Conservation (phyloP, 371 early-diverging fungal species). For the Mycotypha africana region DNA sequence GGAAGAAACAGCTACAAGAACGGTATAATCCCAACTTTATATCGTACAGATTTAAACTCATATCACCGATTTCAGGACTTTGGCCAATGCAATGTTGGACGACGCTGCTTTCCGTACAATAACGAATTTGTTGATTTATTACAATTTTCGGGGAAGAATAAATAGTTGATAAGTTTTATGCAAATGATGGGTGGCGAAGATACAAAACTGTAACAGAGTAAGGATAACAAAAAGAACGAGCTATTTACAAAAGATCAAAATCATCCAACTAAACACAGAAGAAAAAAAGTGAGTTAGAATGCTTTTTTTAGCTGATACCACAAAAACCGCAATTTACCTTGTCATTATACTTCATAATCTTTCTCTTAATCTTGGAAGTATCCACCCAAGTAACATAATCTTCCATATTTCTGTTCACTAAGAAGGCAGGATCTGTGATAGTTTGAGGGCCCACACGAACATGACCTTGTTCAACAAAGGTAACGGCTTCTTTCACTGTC, state of each 20-base stretch:
- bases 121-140: too few relatives aligned
- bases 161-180: too few relatives aligned
- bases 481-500: conserved; percentile 91
- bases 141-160: too few relatives aligned
- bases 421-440: conserved; percentile 88
- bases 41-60: too few relatives aligned
- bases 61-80: too few relatives aligned
- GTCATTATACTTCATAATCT: conserved; percentile 97
- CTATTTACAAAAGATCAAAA: conserved; percentile 61
- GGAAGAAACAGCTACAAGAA: too few relatives aligned
- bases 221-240: too few relatives aligned
- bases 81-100: too few relatives aligned
- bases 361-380: conserved; percentile 95
- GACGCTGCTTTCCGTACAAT: too few relatives aligned
- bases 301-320: not conserved
- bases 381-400: conserved; percentile 99
- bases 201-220: too few relatives aligned
- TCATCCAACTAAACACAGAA: conserved; percentile 69
- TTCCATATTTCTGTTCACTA: conserved; percentile 90
- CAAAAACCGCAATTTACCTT: conserved; percentile 52
- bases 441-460: conserved; percentile 93
- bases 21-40: too few relatives aligned
- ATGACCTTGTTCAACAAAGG: conserved; percentile 97
- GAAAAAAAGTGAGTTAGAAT: conserved; percentile 2
- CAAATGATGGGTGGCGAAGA: too few relatives aligned